Percentiles rank a stretch among this genome's conserved stretches.
Conservation (phyloP, 768 basidiomycete species). For the Pleurotus cornucopiae region DNA sequence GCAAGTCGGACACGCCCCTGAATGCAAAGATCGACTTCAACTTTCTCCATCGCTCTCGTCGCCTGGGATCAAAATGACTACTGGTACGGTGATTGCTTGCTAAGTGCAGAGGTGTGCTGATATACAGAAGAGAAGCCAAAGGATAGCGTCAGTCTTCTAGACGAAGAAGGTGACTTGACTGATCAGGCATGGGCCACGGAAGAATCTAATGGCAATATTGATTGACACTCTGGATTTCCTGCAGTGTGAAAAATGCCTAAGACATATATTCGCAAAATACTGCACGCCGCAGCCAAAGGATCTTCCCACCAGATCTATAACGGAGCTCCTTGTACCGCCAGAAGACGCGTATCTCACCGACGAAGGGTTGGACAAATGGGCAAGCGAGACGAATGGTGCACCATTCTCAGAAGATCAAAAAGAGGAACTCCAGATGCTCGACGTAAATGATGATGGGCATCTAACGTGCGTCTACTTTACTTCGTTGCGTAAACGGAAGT, state of each 20-base stretch:
- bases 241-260: conserved; percentile 66
- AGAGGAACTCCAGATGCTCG: conserved; percentile 75
- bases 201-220: neutral
- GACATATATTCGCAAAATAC: conserved; percentile 78
- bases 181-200: conserved; percentile 40
- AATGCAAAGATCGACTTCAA: too few species aligned
- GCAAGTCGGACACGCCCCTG: too few species aligned
- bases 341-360: conserved; percentile 53
- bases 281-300: conserved; percentile 44
- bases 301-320: conserved; percentile 10
- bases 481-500: neutral
- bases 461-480: conserved; percentile 54
- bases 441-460: conserved; percentile 65
- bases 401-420: conserved; percentile 77
- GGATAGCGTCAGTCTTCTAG: conserved; percentile 47
- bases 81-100: too few species aligned
- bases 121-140: neutral
- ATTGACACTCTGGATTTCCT: neutral
- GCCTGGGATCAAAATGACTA: too few species aligned
- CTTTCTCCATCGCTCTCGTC: too few species aligned
- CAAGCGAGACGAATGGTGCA: conserved; percentile 75
- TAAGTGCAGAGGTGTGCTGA: too few species aligned
- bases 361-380: conserved; percentile 70
- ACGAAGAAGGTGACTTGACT: conserved; percentile 67
- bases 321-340: conserved; percentile 37